A percentile compares a stretch with the other conserved stretches of the same genome.
Evolutionary conservation across 345 rosid genomes (phyloP).

Genomic region (Citrus hindsii): DNA sequence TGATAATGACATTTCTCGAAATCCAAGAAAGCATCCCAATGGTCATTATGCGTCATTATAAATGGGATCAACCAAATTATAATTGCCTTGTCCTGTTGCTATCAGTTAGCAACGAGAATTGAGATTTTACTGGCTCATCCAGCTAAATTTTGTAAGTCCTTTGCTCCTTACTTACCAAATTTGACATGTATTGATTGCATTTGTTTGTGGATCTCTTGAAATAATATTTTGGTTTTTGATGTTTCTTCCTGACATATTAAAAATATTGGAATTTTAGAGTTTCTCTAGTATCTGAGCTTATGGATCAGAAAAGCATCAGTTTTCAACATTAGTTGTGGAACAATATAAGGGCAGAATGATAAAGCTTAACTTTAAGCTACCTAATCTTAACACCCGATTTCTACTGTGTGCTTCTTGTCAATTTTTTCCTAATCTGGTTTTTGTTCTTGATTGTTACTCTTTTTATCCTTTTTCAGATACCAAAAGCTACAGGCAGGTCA

Average conservation of each 20-base stretch:
- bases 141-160: not conserved
- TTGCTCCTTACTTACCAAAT: not conserved
- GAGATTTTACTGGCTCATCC: not conserved
- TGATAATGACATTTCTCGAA: not conserved
- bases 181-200: not conserved
- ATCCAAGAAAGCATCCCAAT: not conserved
- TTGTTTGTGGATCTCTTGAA: too few species aligned
- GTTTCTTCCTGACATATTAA: too few species aligned
- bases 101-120: not conserved
- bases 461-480: constrained; percentile 42
- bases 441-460: not conserved
- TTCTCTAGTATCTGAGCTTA: too few species aligned
- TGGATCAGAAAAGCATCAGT: not conserved
- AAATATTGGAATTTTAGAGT: too few species aligned
- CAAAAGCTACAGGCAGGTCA: constrained; percentile 57
- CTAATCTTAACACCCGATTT: too few species aligned
- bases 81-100: not conserved
- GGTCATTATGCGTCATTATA: not conserved
- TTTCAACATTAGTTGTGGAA: not conserved
- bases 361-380: not conserved
- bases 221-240: too few species aligned
- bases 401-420: not conserved
- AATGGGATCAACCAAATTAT: not conserved
- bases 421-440: not conserved
- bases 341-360: not conserved